Evolutionary conservation across 1,139 yeast species (phyloP).

Genomic region (Kurtzmaniella quercitrusa): DNA sequence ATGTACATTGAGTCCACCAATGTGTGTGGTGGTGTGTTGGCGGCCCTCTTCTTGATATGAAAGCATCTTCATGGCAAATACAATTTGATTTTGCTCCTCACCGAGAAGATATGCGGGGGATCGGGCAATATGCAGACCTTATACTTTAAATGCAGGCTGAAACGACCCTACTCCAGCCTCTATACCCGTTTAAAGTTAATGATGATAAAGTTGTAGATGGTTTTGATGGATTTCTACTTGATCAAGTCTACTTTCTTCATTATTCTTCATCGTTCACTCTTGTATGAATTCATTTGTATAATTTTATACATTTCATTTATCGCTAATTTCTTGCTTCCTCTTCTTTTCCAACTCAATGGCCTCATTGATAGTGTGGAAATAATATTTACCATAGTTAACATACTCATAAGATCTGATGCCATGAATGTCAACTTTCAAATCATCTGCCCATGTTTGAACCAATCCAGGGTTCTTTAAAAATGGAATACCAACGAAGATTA

Average conservation of each 20-base stretch:
- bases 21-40: conserved; percentile 20
- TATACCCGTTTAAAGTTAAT: too few relatives aligned
- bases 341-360: neutral
- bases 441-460: conserved; percentile 47
- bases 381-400: neutral
- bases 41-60: conserved; percentile 8
- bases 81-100: neutral
- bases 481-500: conserved; percentile 43
- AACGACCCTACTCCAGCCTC: too few relatives aligned
- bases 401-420: neutral
- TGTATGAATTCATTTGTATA: too few relatives aligned
- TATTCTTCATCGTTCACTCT: too few relatives aligned
- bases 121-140: too few relatives aligned
- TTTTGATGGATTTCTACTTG: too few relatives aligned
- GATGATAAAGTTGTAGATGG: too few relatives aligned
- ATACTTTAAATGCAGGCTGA: too few relatives aligned
- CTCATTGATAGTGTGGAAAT: neutral
- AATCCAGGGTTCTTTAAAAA: conserved; percentile 49
- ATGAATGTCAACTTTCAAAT: conserved; percentile 38
- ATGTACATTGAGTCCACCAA: conserved; percentile 33
- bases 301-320: too few relatives aligned
- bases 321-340: neutral
- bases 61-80: conserved; percentile 2
- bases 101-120: too few relatives aligned
- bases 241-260: too few relatives aligned